Base-by-base conservation (phyloP, 1,284 basidiomycete genomes). In the Ganoderma lingzhi region DNA sequence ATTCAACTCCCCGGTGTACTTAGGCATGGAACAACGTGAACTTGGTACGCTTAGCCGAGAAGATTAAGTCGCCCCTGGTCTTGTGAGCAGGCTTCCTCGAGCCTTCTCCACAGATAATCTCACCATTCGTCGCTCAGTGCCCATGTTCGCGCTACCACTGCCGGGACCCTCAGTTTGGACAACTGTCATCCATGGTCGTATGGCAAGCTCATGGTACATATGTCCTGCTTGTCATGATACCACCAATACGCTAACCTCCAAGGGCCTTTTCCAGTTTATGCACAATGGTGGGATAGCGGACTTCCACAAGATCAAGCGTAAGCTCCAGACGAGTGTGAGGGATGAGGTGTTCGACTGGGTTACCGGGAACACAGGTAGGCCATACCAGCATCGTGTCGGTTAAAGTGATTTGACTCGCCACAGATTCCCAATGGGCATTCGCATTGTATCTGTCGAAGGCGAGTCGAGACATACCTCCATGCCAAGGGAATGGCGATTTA, bases 11-110 rank as follows among this genome's bases (percentile, higher is more conserved):
- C 28, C 45, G 32, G 32, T 32, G 23, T 45, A 23, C 23, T 23
- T 23, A 96, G 94, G 96, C 95, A 15, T 97, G 96, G 96, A 97
- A 96, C 76, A 98, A 98, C 76, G 89, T 92, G 44, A 98, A 98
- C 78, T 86, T 98, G 42, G 88, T 88, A 41, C 88, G 96, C 17
- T 81, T 98, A 42, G 96, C 97, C 0, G 96, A 98, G 82, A 98
- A 98, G 84, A 96, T 97, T 81, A 93, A 96, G 78, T 96, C 94
- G 0, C 95, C 95, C 3, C 85, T 98, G 35, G 94, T 98, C 63
- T 98, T 98, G 93, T 96, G 77, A 76, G 91, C 82, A 48, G 23
- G 8, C 19, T 60, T 28, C 15, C 15, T 39, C 60, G 14, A 23
- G 41, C 28, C 3, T 35, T 56, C 19, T 14, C 19, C 44, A 30